Percentiles rank a stretch among this genome's conserved stretches.
phyloP scores from a whole-genome alignment of 208 protist genomes.

The Trichomonas gallinae region DNA sequence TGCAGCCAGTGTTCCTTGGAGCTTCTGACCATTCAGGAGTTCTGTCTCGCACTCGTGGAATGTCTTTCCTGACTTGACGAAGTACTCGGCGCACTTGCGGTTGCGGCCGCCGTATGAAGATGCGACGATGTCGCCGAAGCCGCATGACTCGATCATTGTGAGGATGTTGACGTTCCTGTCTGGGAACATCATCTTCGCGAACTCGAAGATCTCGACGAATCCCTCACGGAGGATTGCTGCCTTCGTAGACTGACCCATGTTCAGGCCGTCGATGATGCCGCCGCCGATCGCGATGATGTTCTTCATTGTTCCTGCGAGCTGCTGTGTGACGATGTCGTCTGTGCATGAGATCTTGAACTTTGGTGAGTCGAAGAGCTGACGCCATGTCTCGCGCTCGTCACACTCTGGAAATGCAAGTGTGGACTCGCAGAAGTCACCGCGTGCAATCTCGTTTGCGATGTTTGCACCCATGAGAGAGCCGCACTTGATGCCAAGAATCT shows the following conservation, averaged over 20 bases:
- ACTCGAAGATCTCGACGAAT: conserved; percentile 25
- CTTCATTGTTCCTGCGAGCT: conserved; percentile 32
- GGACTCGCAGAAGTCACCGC: background rate
- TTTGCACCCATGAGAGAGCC: conserved; percentile 32
- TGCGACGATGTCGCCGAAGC: conserved; percentile 36
- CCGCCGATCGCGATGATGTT: conserved; percentile 36
- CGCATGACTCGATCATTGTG: conserved; percentile 36
- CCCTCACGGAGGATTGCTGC: conserved; percentile 38
- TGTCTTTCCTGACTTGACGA: conserved; percentile 37
- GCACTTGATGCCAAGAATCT: background rate
- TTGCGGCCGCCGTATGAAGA: conserved; percentile 49
- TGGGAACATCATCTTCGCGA: background rate
- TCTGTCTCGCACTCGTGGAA: conserved; percentile 44
- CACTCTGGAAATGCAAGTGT: conserved; percentile 19
- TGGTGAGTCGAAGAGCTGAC: background rate
- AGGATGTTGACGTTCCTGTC: background rate
- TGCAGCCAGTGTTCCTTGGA: conserved; percentile 47
- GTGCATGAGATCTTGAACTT: background rate
- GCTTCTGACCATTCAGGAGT: conserved; percentile 49
- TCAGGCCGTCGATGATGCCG: conserved; percentile 34
- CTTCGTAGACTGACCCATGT: conserved; percentile 35
- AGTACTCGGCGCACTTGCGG: conserved; percentile 44
- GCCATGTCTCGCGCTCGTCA: conserved; percentile 22
- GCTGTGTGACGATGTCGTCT: conserved; percentile 13
- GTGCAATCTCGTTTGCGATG: conserved; percentile 36